These are phyloP conservation scores for Yamadazyma membranifaciens DNA, from an alignment of 1,139 yeast genomes.

Conservation along the genomic window DNA sequence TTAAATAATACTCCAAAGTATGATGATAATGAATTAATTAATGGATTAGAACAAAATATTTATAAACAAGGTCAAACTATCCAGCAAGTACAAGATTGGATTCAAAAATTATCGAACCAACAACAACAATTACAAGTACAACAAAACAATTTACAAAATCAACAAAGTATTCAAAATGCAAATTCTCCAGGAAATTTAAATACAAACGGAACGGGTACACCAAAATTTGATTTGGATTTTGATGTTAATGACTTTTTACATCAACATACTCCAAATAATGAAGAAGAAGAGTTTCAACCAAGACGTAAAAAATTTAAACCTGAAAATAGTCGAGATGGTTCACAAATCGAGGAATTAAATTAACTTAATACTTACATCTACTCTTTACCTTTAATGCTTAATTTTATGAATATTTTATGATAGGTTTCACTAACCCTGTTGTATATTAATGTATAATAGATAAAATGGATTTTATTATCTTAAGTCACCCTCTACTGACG, in stretches of 20 bases:
- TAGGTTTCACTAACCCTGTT: background rate
- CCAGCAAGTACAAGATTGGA: slow-evolving; percentile 61
- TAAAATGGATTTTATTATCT: too few species aligned
- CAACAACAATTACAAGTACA: slow-evolving; percentile 33
- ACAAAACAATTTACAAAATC: slow-evolving; percentile 17
- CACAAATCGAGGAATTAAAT: slow-evolving; percentile 4
- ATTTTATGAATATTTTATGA: too few species aligned
- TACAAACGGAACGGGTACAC: slow-evolving; percentile 3
- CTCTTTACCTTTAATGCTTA: too few species aligned
- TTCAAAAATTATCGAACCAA: slow-evolving; percentile 42
- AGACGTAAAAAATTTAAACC: slow-evolving; percentile 13
- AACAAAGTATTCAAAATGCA: slow-evolving; percentile 6
- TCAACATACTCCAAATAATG: slow-evolving; percentile 17
- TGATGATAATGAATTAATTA: slow-evolving; percentile 22
- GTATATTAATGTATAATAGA: slow-evolving; percentile 10
- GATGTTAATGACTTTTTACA: slow-evolving; percentile 38
- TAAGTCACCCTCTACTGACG: too few species aligned
- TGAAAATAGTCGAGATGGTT: slow-evolving; percentile 12
- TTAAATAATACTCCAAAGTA: background rate
- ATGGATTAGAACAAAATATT: slow-evolving; percentile 44
- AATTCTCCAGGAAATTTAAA: background rate
- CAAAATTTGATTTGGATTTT: slow-evolving; percentile 31
- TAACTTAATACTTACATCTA: background rate
- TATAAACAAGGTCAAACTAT: slow-evolving; percentile 53
- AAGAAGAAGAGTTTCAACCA: slow-evolving; percentile 17